A percentile compares a stretch with the other conserved stretches of the same genome.
phyloP scores from a whole-genome alignment of 176 grass and related monocot genomes.

The Musa acuminata region DNA sequence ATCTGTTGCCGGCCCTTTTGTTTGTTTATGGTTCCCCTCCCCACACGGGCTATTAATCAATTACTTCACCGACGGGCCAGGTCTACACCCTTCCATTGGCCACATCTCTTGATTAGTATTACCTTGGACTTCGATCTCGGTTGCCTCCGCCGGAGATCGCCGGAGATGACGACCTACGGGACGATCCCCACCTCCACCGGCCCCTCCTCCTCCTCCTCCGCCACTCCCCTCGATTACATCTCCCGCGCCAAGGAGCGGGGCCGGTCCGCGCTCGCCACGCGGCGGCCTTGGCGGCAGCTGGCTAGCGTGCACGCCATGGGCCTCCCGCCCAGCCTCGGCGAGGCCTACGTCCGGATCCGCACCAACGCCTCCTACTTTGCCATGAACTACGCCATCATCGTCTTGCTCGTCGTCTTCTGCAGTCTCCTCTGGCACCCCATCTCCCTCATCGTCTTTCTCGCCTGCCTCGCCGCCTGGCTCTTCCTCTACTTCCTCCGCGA shows the following conservation, averaged over 20 bases:
- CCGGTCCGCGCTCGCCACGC: conserved; percentile 39
- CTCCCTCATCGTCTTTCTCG: conserved; percentile 57
- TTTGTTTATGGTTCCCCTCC: background rate
- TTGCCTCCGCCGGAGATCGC: background rate
- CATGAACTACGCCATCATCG: conserved; percentile 97
- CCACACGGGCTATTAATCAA: background rate
- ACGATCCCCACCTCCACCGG: conserved; percentile 49
- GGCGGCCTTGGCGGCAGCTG: conserved; percentile 21
- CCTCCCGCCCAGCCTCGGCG: conserved; percentile 32
- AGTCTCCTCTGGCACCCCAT: conserved; percentile 81
- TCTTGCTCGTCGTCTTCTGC: conserved; percentile 42
- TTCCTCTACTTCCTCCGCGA: conserved; percentile 41
- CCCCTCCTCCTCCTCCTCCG: conserved; percentile 14
- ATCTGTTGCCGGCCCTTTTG: background rate
- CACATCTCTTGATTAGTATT: background rate
- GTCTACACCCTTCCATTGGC: background rate
- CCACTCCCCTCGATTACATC: conserved; percentile 73
- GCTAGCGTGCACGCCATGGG: conserved; percentile 27
- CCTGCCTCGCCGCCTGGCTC: conserved; percentile 20
- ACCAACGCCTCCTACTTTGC: conserved; percentile 64
- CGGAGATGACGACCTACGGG: conserved; percentile 79
- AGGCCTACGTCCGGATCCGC: conserved; percentile 79
- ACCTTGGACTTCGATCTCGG: background rate
- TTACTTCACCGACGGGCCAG: background rate
- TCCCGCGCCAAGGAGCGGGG: conserved; percentile 84